Evolutionary conservation across 768 basidiomycete species (phyloP), one percentile per base, ranked within the genome.

Genomic region (Tulasnella sp.): DNA sequence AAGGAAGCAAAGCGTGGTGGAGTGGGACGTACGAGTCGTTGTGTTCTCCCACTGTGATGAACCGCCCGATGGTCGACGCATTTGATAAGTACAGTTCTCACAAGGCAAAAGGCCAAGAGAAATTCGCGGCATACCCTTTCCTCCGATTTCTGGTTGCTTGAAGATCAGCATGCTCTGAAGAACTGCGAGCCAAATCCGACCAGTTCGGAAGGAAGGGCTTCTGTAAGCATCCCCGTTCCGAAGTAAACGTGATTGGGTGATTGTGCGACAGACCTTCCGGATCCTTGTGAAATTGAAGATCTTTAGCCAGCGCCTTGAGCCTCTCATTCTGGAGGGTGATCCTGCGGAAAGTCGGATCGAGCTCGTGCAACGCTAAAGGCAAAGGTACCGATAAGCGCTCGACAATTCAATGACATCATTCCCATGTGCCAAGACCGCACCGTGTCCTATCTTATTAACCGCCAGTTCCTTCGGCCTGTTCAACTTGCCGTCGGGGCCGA

Each of bases 361-460:
- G 88, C 81, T 93, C 90, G 83, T 98, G 97, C 12, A 99, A 87
- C 2, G 90, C 96, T 96, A 78, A 72, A 28, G 22, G 76, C 58
- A 44, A 79, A 76, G 37, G 42, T 69, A 60, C 60, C 24, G 14
- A 72, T 80, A 40, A 41, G 82, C 48, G 41, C 24, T 16, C 77
- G n/a, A 20, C 34, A 40, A 28, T 34, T 24, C 77, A 14, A 41
- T 78, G 40, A 42, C 80, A 73, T 72, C 76, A 80, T 28, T 24
- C 24, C 16, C 2, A 34, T 31, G 50, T 87, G 79, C n/a, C 8
- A n/a, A 73, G 58, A 50, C 37, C 87, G 79, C 83, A 94, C 95
- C 95, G 84, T 96, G 95, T 1, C 95, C 94, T 81, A 97, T 96
- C 90, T 99, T 99, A 87, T 99, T 99, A 40, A 99, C 94, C 0